Percentiles rank a stretch among this genome's conserved stretches.
These are phyloP conservation scores for Aureobasidium sp. DNA, from an alignment of 2,329 filamentous ascomycete species.

Conservation along the genomic window DNA sequence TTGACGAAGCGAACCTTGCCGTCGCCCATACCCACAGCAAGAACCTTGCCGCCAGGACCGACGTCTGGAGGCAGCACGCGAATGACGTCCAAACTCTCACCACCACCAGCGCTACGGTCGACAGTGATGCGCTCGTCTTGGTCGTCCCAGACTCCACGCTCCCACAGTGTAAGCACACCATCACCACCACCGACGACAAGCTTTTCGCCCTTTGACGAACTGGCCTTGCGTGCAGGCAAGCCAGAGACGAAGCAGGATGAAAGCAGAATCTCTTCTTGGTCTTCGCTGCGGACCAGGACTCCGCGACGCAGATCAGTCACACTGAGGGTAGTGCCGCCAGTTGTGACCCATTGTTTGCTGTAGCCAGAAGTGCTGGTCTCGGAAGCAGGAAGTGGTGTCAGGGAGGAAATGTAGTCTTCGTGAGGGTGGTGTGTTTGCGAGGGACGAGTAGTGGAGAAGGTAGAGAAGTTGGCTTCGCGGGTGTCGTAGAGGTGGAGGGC, in stretches of 20 bases:
- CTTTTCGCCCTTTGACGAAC: constrained; percentile 62
- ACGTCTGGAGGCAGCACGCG: constrained; percentile 62
- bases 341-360: constrained; percentile 91
- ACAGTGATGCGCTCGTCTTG: constrained; percentile 83
- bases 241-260: constrained; percentile 71
- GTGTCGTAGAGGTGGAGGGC: constrained; percentile 83
- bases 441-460: constrained; percentile 53
- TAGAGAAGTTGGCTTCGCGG: constrained; percentile 33
- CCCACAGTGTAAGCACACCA: constrained; percentile 86
- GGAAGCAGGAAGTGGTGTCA: constrained; percentile 74
- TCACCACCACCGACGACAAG: constrained; percentile 69
- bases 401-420: constrained; percentile 83
- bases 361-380: constrained; percentile 78
- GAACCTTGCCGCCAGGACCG: constrained; percentile 58
- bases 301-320: constrained; percentile 83
- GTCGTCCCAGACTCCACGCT: constrained; percentile 90
- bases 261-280: constrained; percentile 91
- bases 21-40: constrained; percentile 74
- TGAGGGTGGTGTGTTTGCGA: constrained; percentile 79
- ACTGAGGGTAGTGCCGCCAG: constrained; percentile 81
- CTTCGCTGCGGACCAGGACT: constrained; percentile 80
- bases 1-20: constrained; percentile 71
- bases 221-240: constrained; percentile 54
- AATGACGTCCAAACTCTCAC: constrained; percentile 75
- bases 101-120: constrained; percentile 51